phyloP scores from a whole-genome alignment of 257 asterid genomes.

The Knoxia roxburghii region DNA sequence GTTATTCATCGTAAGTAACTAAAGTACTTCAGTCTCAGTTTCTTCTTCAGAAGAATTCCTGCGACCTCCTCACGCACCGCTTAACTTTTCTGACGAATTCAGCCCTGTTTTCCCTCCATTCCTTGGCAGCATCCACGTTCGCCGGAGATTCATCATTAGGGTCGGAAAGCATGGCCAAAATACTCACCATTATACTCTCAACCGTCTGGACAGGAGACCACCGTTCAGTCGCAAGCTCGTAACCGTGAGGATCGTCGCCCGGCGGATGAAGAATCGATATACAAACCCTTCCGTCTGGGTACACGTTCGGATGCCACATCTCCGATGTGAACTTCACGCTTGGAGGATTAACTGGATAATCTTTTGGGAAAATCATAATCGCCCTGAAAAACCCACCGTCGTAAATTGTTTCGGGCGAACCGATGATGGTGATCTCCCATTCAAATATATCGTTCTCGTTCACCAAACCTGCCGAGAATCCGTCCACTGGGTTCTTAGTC shows the following conservation, averaged over 20 bases:
- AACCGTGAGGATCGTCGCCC: slow-evolving; percentile 1
- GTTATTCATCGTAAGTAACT: no score
- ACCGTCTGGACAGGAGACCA: slow-evolving; percentile 5
- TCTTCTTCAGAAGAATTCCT: not conserved
- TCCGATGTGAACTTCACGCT: slow-evolving; percentile 2
- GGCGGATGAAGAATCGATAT: slow-evolving; percentile 5
- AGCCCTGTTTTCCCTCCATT: not conserved
- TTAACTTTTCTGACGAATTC: not conserved
- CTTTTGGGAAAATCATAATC: not conserved
- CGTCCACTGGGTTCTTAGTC: not conserved
- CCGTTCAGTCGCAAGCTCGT: not conserved
- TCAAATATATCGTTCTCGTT: not conserved
- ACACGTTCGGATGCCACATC: slow-evolving; percentile 2
- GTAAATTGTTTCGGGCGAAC: not conserved
- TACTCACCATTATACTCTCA: not conserved
- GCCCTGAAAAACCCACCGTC: slow-evolving; percentile 2
- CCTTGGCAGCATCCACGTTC: slow-evolving; percentile 2
- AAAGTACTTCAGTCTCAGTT: no score
- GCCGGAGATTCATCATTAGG: slow-evolving; percentile 4
- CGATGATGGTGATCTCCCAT: not conserved
- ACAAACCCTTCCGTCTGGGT: not conserved
- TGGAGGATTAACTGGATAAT: slow-evolving; percentile 2
- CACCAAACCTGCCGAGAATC: slow-evolving; percentile 1
- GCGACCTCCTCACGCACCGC: not conserved
- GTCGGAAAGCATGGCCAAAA: not conserved